Base-by-base conservation (phyloP, 352 stramenopile species). In the Globisporangium paddicum region DNA sequence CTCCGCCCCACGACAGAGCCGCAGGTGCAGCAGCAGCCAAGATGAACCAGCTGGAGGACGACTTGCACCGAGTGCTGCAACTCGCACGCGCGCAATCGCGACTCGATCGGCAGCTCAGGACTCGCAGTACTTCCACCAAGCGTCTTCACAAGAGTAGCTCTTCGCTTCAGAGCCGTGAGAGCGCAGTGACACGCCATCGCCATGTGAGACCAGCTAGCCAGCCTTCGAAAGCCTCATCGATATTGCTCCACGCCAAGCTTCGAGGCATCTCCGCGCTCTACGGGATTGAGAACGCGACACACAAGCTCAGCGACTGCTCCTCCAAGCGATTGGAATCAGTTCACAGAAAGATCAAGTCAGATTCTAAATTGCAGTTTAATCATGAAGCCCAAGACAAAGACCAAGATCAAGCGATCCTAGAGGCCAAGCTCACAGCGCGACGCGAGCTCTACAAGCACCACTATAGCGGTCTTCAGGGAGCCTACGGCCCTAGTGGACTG, bases 51-150 rank as follows among this genome's bases (percentile, higher is more conserved):
- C 37, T 63, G 7, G 79, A 89, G 66, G 73, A 81, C 21, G 77
- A 87, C 62, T 56, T 84, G 37, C 69, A 75, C 35, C 79, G 79
- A 30, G 75, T 89, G 42, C 62, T 87, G 34, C 60, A 77, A 10
- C 70, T 89, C 32, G 75, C 60, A 37, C 38, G 69, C 41, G 16
- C 35, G 14, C 62, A 45, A 49, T 21, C 25, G 48, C 23, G 23
- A 9, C 14, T 54, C 30, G n/a, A 56, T 10, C 52, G 50, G 55
- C 23, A 38, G 9, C 19, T 58, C 53, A 26, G 11, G 10, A 13
- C 45, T 19, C 23, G 25, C 9, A 51, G 35, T 19, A 32, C 28
- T 6, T 7, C 28, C 28, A 42, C 37, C 5, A 42, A 16, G 37
- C 37, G 37, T 16, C 18, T 42, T 14, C 16, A 19, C 30, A 10